Evolutionary conservation across 176 grass and related monocot genomes (phyloP).

Genomic region (Aegilops umbellulata): DNA sequence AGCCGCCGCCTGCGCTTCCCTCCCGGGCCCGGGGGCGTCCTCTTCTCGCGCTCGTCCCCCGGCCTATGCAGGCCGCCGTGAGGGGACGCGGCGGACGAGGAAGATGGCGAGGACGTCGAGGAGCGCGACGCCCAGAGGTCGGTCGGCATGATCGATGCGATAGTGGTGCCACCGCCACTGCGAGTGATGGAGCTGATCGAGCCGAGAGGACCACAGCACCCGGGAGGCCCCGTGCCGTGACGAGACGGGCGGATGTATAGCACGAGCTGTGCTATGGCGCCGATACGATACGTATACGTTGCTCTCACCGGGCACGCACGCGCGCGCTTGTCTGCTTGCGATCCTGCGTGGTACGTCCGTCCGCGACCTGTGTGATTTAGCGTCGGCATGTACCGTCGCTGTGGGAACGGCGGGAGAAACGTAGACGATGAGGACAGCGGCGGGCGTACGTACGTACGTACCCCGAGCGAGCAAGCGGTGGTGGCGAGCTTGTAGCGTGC

Average conservation of each 20-base stretch:
- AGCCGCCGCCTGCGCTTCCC: not conserved
- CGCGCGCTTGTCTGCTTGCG: not conserved
- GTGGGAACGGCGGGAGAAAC: not conserved
- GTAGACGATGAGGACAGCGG: not conserved
- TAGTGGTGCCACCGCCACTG: not conserved
- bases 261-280: too few species aligned
- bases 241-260: not conserved
- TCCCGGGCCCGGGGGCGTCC: not conserved
- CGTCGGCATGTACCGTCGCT: not conserved
- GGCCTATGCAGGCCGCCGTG: not conserved
- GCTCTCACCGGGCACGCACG: not conserved
- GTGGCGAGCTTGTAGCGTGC: not conserved
- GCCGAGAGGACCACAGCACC: conserved; percentile 2
- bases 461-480: not conserved
- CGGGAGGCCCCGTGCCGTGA: not conserved
- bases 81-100: not conserved
- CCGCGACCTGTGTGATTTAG: not conserved
- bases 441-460: not conserved
- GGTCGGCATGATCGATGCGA: conserved; percentile 1
- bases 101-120: not conserved
- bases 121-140: not conserved
- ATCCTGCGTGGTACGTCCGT: too few species aligned
- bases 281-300: not conserved
- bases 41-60: not conserved
- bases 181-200: not conserved